Conservation (phyloP, 805 yeast species). For the Candida easanensis region DNA sequence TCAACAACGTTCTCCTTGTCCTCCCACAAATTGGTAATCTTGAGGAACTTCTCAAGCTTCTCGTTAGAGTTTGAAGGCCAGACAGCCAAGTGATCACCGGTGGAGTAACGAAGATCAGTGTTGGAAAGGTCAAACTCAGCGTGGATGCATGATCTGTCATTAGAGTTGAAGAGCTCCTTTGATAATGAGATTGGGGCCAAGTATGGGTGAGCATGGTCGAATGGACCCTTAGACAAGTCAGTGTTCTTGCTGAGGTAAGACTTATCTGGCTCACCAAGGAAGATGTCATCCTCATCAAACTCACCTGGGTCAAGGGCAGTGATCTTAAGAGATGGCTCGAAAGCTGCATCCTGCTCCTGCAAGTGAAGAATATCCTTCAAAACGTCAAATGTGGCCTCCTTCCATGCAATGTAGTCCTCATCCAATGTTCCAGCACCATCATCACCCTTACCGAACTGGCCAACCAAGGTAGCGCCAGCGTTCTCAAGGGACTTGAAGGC, state of each 20-base stretch:
- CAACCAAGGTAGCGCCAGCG: conserved; percentile 73
- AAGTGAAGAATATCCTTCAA: conserved; percentile 63
- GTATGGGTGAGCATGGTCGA: conserved; percentile 77
- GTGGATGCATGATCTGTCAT: conserved; percentile 80
- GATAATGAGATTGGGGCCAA: conserved; percentile 62
- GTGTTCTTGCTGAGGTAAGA: conserved; percentile 34
- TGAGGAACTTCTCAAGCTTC: conserved; percentile 63
- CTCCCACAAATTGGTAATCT: conserved; percentile 56
- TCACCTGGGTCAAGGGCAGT: conserved; percentile 37
- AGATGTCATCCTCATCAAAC: conserved; percentile 44
- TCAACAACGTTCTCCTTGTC: conserved; percentile 56
- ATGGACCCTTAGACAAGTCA: conserved; percentile 60
- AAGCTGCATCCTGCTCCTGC: conserved; percentile 75
- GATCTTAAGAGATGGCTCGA: conserved; percentile 63
- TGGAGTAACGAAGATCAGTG: conserved; percentile 76
- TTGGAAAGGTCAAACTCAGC: conserved; percentile 80
- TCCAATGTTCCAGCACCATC: conserved; percentile 94
- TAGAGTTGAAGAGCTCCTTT: conserved; percentile 66
- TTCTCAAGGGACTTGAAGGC: conserved; percentile 46
- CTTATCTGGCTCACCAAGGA: conserved; percentile 73
- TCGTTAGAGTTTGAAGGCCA: conserved; percentile 90
- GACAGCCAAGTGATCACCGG: conserved; percentile 94
- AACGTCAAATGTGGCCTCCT: conserved; percentile 67
- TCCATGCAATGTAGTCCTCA: conserved; percentile 94
- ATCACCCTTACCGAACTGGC: conserved; percentile 87